Evolutionary conservation across 805 yeast species (phyloP).

Genomic region (Saccharomycopsis guyanensis): DNA sequence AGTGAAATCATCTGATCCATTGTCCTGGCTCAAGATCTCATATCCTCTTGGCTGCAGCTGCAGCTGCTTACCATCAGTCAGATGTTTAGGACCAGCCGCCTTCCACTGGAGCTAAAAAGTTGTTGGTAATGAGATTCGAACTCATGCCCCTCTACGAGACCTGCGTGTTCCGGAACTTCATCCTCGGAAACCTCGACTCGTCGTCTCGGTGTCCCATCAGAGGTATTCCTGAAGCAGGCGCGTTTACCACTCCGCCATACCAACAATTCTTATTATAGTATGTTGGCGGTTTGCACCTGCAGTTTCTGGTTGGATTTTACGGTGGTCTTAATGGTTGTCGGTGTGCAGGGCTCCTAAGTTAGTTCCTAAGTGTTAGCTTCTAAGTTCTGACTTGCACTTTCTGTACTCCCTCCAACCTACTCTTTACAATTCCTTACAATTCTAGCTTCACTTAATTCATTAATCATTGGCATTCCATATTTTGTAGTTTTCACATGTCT

Average conservation of each 20-base stretch:
- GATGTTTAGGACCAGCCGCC: background rate
- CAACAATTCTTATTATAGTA: background rate
- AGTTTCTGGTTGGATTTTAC: background rate
- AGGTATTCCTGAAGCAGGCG: conserved; percentile 9
- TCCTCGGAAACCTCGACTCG: background rate
- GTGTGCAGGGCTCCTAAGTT: no score
- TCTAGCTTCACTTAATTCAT: background rate
- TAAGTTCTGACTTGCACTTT: background rate
- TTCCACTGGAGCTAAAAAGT: background rate
- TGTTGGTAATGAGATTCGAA: conserved; percentile 13
- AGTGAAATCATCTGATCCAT: background rate
- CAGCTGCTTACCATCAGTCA: background rate
- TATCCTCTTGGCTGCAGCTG: background rate
- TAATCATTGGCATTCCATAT: no score
- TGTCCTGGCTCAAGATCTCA: no score
- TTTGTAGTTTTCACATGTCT: background rate
- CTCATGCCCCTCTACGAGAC: conserved; percentile 7
- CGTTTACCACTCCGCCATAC: conserved; percentile 11
- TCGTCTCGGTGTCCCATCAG: background rate
- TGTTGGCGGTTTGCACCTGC: background rate
- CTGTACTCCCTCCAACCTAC: background rate
- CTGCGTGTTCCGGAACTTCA: conserved; percentile 5
- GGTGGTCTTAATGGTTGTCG: no score
- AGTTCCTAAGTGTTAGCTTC: no score
- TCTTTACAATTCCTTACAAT: background rate